phyloP scores from a whole-genome alignment of 345 rosid genomes.

The Draba incana region DNA sequence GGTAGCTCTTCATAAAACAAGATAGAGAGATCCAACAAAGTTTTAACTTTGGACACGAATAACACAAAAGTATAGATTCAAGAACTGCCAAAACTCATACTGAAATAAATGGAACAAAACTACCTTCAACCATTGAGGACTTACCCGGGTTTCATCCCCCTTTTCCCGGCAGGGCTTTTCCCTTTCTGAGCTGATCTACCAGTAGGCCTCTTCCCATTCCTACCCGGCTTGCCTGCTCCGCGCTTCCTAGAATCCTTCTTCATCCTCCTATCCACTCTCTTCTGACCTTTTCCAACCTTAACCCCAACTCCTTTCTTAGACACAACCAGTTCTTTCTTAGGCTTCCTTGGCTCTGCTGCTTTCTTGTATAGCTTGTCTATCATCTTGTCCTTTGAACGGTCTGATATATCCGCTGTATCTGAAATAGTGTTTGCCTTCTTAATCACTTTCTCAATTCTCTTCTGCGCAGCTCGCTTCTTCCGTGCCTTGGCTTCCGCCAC shows the following conservation, averaged over 20 bases:
- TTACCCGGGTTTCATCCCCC: conserved; percentile 43
- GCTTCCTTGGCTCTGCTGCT: conserved; percentile 65
- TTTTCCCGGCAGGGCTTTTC: conserved; percentile 43
- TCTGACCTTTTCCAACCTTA: conserved; percentile 82
- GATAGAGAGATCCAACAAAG: conserved; percentile 1
- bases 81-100: conserved; percentile 3
- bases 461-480: conserved; percentile 73
- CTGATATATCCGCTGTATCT: conserved; percentile 73
- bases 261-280: conserved; percentile 84
- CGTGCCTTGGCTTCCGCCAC: conserved; percentile 93
- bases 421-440: conserved; percentile 89
- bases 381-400: conserved; percentile 79
- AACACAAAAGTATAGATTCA: not conserved
- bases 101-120: conserved; percentile 19
- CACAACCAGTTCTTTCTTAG: conserved; percentile 78
- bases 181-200: conserved; percentile 52
- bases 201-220: conserved; percentile 59
- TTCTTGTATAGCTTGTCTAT: conserved; percentile 87
- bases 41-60: conserved; percentile 9
- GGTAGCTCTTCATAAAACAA: not conserved
- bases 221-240: conserved; percentile 58
- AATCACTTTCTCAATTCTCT: conserved; percentile 81
- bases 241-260: conserved; percentile 69
- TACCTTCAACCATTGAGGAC: conserved; percentile 6
- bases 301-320: conserved; percentile 93